Evolutionary conservation across 305 asterid genomes (phyloP).

Genomic region (Fraxinus velutina): DNA sequence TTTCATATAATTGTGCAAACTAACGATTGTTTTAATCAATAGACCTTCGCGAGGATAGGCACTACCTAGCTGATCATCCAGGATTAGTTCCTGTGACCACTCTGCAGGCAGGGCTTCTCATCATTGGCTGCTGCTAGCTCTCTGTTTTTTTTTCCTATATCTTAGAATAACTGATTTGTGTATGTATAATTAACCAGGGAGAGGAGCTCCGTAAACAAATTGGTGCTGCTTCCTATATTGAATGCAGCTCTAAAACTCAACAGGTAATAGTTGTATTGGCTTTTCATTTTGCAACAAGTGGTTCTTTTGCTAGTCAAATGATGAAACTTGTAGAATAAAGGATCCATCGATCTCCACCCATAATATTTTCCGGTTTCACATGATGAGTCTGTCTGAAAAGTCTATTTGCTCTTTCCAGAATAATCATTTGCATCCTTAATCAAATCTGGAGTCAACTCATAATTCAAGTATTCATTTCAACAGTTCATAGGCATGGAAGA

Average conservation of each 20-base stretch:
- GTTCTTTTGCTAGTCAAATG: background rate
- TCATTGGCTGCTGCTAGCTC: background rate
- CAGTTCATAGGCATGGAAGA: background rate
- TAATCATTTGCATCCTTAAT: background rate
- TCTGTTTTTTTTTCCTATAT: background rate
- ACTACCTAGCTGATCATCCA: slow-evolving; percentile 86
- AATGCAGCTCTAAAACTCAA: slow-evolving; percentile 94
- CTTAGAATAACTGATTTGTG: background rate
- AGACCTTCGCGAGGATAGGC: slow-evolving; percentile 96
- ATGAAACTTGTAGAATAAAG: background rate
- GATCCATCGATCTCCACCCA: background rate
- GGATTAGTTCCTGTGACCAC: slow-evolving; percentile 83
- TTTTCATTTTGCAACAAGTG: background rate
- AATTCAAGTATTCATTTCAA: background rate
- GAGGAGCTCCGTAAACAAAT: slow-evolving; percentile 91
- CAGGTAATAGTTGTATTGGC: slow-evolving; percentile 44
- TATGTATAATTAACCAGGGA: slow-evolving; percentile 50
- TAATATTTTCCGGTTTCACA: background rate
- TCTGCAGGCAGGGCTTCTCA: slow-evolving; percentile 52
- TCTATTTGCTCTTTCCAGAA: background rate
- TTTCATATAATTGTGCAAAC: background rate
- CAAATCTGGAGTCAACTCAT: background rate
- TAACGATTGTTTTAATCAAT: slow-evolving; percentile 21
- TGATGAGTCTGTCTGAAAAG: background rate
- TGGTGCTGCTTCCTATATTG: slow-evolving; percentile 79